phyloP scores from a whole-genome alignment of 306 rosid species.

The Oemleria cerasiformis region DNA sequence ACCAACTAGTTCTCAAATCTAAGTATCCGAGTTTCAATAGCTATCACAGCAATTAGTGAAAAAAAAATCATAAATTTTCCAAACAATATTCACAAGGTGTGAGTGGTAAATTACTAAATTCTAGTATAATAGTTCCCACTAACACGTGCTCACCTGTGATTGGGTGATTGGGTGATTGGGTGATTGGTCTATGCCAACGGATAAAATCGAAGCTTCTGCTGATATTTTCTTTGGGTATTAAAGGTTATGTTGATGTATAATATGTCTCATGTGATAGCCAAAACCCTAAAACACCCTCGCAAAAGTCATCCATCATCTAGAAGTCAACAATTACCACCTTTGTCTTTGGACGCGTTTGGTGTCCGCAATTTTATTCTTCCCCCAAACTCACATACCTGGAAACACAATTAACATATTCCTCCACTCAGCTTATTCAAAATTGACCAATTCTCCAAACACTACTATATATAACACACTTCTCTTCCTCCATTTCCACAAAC shows the following conservation, averaged over 20 bases:
- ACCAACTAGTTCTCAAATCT: too few species aligned
- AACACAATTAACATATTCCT: background rate
- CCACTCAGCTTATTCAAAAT: background rate
- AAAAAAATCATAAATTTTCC: background rate
- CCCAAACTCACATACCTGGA: background rate
- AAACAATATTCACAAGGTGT: too few species aligned
- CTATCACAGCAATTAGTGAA: too few species aligned
- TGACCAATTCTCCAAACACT: background rate
- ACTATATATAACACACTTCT: constrained; percentile 6
- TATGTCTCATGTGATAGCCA: background rate
- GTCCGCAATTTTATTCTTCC: background rate
- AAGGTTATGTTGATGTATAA: background rate
- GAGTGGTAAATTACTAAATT: too few species aligned
- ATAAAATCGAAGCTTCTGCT: constrained; percentile 10
- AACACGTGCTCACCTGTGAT: background rate
- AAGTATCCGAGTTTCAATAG: too few species aligned
- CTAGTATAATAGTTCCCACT: too few species aligned
- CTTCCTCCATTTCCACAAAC: background rate
- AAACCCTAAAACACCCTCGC: background rate
- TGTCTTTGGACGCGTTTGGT: constrained; percentile 1
- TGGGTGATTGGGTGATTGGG: background rate
- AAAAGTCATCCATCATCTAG: constrained; percentile 18
- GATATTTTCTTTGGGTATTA: background rate
- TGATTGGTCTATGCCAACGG: background rate
- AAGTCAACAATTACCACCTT: constrained; percentile 12